These are phyloP conservation scores for Neovahlkampfia damariscottae DNA, from an alignment of 78 protist species.

Conservation along the genomic window DNA sequence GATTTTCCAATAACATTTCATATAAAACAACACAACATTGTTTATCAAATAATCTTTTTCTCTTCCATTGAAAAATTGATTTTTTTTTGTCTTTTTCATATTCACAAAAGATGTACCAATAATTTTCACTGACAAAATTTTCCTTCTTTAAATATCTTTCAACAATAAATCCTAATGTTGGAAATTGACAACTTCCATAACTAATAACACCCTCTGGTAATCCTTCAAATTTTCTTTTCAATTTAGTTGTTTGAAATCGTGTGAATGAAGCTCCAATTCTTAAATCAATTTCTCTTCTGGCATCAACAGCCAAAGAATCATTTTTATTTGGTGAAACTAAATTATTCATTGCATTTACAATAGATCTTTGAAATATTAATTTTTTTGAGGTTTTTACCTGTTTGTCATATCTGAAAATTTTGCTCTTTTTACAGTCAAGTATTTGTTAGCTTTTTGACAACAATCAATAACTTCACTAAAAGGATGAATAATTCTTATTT, in stretches of 20 bases:
- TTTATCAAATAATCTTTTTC: conserved; percentile 50
- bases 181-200: conserved; percentile 94
- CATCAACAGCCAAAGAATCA: conserved; percentile 74
- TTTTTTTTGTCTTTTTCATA: background rate
- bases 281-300: conserved; percentile 73
- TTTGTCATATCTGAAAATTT: conserved; percentile 9
- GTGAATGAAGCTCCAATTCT: conserved; percentile 95
- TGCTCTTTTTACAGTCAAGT: conserved; percentile 7
- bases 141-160: conserved; percentile 51
- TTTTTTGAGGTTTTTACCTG: background rate
- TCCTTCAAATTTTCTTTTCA: conserved; percentile 31
- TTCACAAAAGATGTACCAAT: conserved; percentile 44
- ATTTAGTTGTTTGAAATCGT: conserved; percentile 76
- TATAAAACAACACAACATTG: background rate
- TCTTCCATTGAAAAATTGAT: conserved; percentile 45
- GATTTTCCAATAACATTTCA: background rate
- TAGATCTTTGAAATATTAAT: background rate
- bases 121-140: conserved; percentile 64
- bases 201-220: background rate
- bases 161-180: conserved; percentile 95
- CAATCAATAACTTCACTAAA: conserved; percentile 44
- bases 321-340: conserved; percentile 55
- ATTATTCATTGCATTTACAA: background rate
- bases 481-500: no score
- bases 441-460: background rate